Percentiles rank a stretch among this genome's conserved stretches.
Evolutionary conservation across 768 basidiomycete genomes (phyloP).

Genomic region (Tylopilus subfusipes): DNA sequence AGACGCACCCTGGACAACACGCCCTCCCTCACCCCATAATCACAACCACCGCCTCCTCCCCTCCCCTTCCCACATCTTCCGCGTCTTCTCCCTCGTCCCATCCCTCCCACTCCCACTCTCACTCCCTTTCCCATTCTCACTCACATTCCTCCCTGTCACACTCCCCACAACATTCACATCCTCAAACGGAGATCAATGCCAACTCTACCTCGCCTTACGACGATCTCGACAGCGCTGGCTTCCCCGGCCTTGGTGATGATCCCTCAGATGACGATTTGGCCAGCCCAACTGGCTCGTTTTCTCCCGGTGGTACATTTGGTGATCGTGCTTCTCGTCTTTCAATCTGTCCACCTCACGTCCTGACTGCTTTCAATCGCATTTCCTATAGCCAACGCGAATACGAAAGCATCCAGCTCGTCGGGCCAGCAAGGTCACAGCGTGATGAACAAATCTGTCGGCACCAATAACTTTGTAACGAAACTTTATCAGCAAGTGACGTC

Average conservation of each 20-base stretch:
- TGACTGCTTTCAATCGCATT: not conserved
- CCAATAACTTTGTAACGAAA: constrained; percentile 86
- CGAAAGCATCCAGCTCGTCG: constrained; percentile 17
- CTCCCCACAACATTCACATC: constrained; percentile 14
- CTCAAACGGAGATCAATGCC: constrained; percentile 30
- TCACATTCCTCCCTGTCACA: constrained; percentile 24
- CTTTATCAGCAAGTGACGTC: constrained; percentile 68
- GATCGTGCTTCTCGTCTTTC: not conserved
- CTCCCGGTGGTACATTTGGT: constrained; percentile 10
- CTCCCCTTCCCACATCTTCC: constrained; percentile 24
- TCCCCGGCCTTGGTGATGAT: constrained; percentile 20
- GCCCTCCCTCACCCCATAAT: constrained; percentile 29
- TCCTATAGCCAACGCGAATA: constrained; percentile 5
- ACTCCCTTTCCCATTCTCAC: constrained; percentile 17
- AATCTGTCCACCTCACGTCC: not conserved
- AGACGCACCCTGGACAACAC: constrained; percentile 3
- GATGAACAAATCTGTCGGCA: constrained; percentile 61
- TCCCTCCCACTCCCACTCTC: constrained; percentile 21
- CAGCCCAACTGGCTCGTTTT: constrained; percentile 17
- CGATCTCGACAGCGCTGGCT: constrained; percentile 50
- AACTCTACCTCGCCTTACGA: constrained; percentile 44
- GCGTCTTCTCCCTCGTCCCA: constrained; percentile 24
- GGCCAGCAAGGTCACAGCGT: constrained; percentile 45
- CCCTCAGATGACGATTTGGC: constrained; percentile 26
- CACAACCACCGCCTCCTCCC: constrained; percentile 31